A percentile compares a stretch with the other conserved stretches of the same genome.
These are phyloP conservation scores for Dioszegia crocea DNA, from an alignment of 768 basidiomycete species.

Conservation along the genomic window DNA sequence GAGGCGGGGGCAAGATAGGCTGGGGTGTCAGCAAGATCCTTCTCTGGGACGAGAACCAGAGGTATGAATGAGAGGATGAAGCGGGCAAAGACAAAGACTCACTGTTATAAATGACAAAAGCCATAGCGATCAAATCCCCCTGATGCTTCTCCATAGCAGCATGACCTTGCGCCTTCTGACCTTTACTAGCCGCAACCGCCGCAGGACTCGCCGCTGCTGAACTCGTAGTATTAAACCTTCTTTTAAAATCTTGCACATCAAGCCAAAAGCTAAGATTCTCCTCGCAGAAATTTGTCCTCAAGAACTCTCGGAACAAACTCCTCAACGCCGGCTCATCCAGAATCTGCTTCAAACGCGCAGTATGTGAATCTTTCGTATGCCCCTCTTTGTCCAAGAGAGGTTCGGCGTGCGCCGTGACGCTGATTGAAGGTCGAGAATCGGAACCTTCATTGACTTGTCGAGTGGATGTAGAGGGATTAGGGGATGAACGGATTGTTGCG, in stretches of 20 bases:
- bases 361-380: slow-evolving; percentile 75
- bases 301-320: slow-evolving; percentile 86
- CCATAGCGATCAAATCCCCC: slow-evolving; percentile 87
- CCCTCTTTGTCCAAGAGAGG: slow-evolving; percentile 31
- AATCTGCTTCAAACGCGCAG: slow-evolving; percentile 83
- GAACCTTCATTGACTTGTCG: slow-evolving; percentile 7
- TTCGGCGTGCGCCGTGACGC: slow-evolving; percentile 13
- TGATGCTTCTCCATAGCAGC: slow-evolving; percentile 94
- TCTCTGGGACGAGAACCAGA: too few species aligned
- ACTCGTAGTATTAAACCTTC: slow-evolving; percentile 91
- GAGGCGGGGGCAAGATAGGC: slow-evolving; percentile 90
- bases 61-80: too few species aligned
- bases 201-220: slow-evolving; percentile 51
- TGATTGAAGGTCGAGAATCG: background rate
- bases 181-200: background rate
- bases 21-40: slow-evolving; percentile 57
- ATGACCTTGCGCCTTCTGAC: slow-evolving; percentile 31
- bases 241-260: slow-evolving; percentile 94
- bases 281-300: slow-evolving; percentile 92
- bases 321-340: slow-evolving; percentile 87
- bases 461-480: slow-evolving; percentile 13
- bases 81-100: too few species aligned
- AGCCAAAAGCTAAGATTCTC: slow-evolving; percentile 97
- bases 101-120: slow-evolving; percentile 64
- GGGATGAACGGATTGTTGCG: slow-evolving; percentile 35